Base-by-base conservation (phyloP, 2,329 filamentous ascomycete species). In the Ascocoryne sarcoides region DNA sequence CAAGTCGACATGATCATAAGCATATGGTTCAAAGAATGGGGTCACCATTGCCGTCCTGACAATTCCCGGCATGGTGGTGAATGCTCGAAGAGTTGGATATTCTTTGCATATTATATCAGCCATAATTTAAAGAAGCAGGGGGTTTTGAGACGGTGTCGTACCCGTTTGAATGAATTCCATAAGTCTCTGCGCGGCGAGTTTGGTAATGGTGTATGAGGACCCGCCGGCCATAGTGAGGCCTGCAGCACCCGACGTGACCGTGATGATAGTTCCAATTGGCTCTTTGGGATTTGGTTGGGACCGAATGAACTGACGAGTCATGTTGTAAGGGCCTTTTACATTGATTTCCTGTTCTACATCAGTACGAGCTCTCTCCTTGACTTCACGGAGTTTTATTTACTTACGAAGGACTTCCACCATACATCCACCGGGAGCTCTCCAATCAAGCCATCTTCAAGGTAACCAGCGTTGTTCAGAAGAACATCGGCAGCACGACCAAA, bases 21-120 rank as follows among this genome's bases (percentile, higher is more conserved):
- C 56, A 38, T 57, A 62, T 2, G 66, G 58, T 1, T 55, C 53
- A 10, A 50, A 59, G 0, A 35, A 10, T 0, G 42, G 40, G 0
- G 32, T 31, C 3, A 63, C 60, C 39, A 71, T 55, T 20, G 67
- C 65, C 0, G 69, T 73, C 48, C 53, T 54, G 1, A 69, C 60
- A 10, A 60, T 62, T 9, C 70, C 70, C 1, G 70, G 70, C 50
- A 73, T 67, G 3, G 70, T 60, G n/a, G 61, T 61, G 8, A 71
- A 50, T 1, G 70, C 45, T 0, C 65, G 65, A 33, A 68, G 51
- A 8, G 61, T 55, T 7, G 50, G 51, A 46, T 73, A 67, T 45
- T 75, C 70, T 20, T 21, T 5, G 3, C 12, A 19, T 20, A 2
- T 3, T 43, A 68, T 42, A n/a, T n/a, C n/a, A n/a, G n/a, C n/a